These are phyloP conservation scores for Aspergillus jensenii DNA, from an alignment of 2,329 filamentous ascomycete genomes.

Conservation along the genomic window DNA sequence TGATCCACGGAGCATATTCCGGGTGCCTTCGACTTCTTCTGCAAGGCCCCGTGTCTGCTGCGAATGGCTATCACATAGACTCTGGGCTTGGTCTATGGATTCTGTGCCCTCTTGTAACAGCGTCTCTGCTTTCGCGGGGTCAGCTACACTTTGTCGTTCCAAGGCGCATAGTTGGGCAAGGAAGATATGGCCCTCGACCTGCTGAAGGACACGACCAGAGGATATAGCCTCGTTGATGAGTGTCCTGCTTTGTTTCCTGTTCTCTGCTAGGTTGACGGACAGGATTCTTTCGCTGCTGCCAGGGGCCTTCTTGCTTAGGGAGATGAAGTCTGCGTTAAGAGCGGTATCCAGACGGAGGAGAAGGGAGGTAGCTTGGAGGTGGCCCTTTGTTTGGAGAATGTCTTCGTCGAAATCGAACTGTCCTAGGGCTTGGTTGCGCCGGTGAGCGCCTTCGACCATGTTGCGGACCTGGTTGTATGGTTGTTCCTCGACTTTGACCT, in stretches of 20 bases:
- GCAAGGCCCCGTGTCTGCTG: constrained; percentile 36
- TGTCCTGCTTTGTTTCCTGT: constrained; percentile 40
- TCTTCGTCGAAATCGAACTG: constrained; percentile 28
- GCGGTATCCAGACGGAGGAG: constrained; percentile 51
- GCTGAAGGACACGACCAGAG: constrained; percentile 16
- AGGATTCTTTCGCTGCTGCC: not conserved
- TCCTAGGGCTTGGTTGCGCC: constrained; percentile 20
- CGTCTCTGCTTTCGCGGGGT: constrained; percentile 4
- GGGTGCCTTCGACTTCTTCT: constrained; percentile 49
- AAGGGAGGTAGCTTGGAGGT: constrained; percentile 46
- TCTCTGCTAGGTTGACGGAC: constrained; percentile 15
- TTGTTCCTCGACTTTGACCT: constrained; percentile 39
- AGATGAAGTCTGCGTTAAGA: constrained; percentile 47
- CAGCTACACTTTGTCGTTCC: constrained; percentile 23
- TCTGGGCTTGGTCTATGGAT: constrained; percentile 58
- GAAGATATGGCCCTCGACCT: constrained; percentile 53
- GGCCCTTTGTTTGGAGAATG: constrained; percentile 37
- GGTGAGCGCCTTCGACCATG: constrained; percentile 36
- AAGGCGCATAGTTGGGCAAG: constrained; percentile 51
- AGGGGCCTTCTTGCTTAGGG: constrained; percentile 14
- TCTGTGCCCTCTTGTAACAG: constrained; percentile 41
- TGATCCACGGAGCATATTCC: constrained; percentile 47
- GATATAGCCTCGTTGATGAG: constrained; percentile 40
- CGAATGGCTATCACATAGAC: constrained; percentile 31
- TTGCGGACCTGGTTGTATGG: constrained; percentile 38